Conservation (phyloP, 257 asterid genomes). For the Schizonepeta tenuifolia region DNA sequence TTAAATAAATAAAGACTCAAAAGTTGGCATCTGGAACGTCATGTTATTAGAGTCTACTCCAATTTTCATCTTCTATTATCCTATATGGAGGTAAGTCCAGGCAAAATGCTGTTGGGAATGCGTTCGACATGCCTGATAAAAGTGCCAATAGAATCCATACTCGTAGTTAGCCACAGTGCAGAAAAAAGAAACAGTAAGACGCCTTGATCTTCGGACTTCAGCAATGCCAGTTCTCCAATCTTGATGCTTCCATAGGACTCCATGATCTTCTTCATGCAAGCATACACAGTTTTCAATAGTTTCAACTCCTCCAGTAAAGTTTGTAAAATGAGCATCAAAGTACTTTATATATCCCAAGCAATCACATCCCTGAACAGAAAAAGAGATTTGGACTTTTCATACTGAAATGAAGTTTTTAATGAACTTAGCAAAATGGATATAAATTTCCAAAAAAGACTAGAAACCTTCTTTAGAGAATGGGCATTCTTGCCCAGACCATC, state of each 20-base stretch:
- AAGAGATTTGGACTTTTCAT: constrained; percentile 22
- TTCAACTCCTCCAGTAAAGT: constrained; percentile 96
- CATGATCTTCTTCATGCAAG: constrained; percentile 96
- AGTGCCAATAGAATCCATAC: constrained; percentile 97
- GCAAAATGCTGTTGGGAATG: constrained; percentile 12
- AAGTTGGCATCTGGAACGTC: constrained; percentile 6
- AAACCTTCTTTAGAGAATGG: constrained; percentile 93
- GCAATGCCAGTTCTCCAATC: constrained; percentile 98
- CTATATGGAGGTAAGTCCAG: constrained; percentile 14
- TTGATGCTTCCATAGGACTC: constrained; percentile 98
- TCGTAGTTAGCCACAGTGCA: constrained; percentile 98
- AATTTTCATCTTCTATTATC: constrained; percentile 20
- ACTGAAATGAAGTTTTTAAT: constrained; percentile 16
- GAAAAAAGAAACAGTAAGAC: constrained; percentile 86
- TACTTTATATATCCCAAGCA: constrained; percentile 87
- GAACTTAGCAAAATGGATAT: constrained; percentile 6
- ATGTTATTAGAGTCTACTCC: background rate
- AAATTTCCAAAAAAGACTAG: background rate
- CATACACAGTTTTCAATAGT: constrained; percentile 95
- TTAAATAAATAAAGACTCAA: background rate
- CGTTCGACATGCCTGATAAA: constrained; percentile 74
- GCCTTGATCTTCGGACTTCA: constrained; percentile 96
- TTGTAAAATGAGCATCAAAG: constrained; percentile 90
- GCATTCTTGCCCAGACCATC: constrained; percentile 98
- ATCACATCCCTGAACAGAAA: constrained; percentile 83